Percentiles rank a stretch among this genome's conserved stretches.
Evolutionary conservation across 2,329 filamentous ascomycete genomes (phyloP).

Genomic region (Hymenoscyphus albidus): DNA sequence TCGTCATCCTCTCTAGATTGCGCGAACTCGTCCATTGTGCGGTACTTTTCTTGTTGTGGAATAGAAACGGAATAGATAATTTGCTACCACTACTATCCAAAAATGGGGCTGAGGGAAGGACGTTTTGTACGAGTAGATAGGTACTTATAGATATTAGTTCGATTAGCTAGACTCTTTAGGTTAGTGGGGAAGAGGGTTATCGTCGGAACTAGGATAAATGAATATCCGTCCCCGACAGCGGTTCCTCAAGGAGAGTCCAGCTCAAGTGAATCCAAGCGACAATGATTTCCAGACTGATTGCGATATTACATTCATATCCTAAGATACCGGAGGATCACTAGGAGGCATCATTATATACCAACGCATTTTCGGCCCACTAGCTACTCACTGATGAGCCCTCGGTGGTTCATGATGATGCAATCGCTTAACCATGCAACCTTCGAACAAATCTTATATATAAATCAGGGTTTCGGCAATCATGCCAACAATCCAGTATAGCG

Average conservation of each 20-base stretch:
- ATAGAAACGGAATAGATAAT: neutral
- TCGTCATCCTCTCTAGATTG: slow-evolving; percentile 35
- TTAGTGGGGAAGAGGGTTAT: neutral
- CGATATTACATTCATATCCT: neutral
- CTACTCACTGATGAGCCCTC: too few species aligned
- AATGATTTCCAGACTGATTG: neutral
- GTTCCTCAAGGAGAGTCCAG: neutral
- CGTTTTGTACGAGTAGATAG: neutral
- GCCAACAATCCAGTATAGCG: neutral
- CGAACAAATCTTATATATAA: too few species aligned
- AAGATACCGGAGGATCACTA: too few species aligned
- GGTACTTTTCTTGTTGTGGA: neutral
- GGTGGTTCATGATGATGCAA: too few species aligned
- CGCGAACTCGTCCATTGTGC: slow-evolving; percentile 34
- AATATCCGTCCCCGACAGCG: neutral
- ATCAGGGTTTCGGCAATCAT: neutral
- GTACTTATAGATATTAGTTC: neutral
- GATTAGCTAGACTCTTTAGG: neutral
- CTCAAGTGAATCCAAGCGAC: neutral
- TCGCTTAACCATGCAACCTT: too few species aligned
- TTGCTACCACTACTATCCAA: neutral
- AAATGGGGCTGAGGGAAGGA: neutral
- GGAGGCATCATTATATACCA: too few species aligned
- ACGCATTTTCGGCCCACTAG: too few species aligned
- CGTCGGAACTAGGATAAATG: neutral